These are phyloP conservation scores for Phytophthora fragariaefolia DNA, from an alignment of 352 stramenopile genomes.

Conservation along the genomic window DNA sequence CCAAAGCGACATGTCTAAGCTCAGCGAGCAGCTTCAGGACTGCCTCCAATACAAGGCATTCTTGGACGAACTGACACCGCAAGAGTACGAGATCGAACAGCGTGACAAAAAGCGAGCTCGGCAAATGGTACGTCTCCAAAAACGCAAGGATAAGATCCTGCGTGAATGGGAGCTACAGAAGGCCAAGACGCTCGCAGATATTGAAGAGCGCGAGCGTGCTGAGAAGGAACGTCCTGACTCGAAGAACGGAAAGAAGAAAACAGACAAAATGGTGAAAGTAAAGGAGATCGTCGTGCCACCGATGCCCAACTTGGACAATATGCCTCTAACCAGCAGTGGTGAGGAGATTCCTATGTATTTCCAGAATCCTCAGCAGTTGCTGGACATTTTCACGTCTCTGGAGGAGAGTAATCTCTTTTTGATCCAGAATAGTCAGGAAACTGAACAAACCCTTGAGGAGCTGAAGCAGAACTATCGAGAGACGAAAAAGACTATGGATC, in stretches of 20 bases:
- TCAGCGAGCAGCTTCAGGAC: constrained; percentile 90
- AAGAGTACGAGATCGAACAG: constrained; percentile 89
- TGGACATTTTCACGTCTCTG: constrained; percentile 93
- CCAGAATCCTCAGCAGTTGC: constrained; percentile 91
- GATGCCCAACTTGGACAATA: constrained; percentile 73
- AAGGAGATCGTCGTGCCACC: constrained; percentile 58
- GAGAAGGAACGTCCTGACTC: constrained; percentile 74
- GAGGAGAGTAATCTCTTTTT: constrained; percentile 97
- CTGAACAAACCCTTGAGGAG: constrained; percentile 94
- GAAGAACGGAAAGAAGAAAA: constrained; percentile 50
- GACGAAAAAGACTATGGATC: constrained; percentile 91
- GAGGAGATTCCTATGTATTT: constrained; percentile 97
- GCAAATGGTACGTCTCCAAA: constrained; percentile 66
- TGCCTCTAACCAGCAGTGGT: constrained; percentile 75
- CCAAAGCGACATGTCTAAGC: constrained; percentile 94
- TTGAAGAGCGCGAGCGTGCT: constrained; percentile 66
- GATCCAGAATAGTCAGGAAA: constrained; percentile 96
- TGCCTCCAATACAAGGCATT: constrained; percentile 95
- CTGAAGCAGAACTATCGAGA: constrained; percentile 94
- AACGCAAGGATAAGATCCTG: constrained; percentile 75
- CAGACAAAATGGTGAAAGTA: constrained; percentile 55
- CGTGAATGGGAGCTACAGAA: constrained; percentile 72
- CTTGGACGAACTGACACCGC: constrained; percentile 90
- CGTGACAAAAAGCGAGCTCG: constrained; percentile 70
- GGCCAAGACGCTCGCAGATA: constrained; percentile 59